Evolutionary conservation across 768 basidiomycete genomes (phyloP).

Genomic region (Phlebiopsis flavidoalba): DNA sequence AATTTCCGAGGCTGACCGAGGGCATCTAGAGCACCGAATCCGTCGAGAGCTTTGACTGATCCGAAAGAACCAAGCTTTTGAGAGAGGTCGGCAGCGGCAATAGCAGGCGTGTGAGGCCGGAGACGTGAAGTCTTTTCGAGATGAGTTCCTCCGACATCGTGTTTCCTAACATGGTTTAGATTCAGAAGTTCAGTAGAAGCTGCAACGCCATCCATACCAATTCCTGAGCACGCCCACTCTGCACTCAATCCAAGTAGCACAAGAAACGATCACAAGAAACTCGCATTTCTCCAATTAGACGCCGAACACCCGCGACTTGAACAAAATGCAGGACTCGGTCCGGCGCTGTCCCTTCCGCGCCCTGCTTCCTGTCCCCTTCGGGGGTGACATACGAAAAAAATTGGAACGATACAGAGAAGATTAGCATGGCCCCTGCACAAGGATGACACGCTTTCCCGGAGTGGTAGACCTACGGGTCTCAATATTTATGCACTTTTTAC

Average conservation of each 20-base stretch:
- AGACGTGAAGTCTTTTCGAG: conserved; percentile 66
- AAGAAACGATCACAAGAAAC: background rate
- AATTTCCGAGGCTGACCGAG: conserved; percentile 67
- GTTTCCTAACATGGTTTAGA: background rate
- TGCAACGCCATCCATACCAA: no score
- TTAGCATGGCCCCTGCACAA: conserved; percentile 99
- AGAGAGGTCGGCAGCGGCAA: conserved; percentile 52
- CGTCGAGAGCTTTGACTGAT: conserved; percentile 61
- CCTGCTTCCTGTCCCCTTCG: conserved; percentile 60
- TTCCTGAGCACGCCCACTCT: no score
- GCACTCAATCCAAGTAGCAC: background rate
- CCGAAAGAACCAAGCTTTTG: conserved; percentile 62
- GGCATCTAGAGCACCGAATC: conserved; percentile 59
- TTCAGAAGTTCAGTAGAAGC: no score
- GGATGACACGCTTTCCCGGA: conserved; percentile 99
- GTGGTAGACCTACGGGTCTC: conserved; percentile 58
- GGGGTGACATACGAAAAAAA: conserved; percentile 97
- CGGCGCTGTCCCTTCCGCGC: no score
- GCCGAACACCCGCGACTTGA: conserved; percentile 6
- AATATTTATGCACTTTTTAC: conserved; percentile 30
- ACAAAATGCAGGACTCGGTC: conserved; percentile 3
- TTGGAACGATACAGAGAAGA: conserved; percentile 99
- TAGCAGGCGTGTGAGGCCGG: conserved; percentile 68
- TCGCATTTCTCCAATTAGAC: no score
- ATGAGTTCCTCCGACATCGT: conserved; percentile 21